phyloP scores from a whole-genome alignment of 139 green algal genomes.

The Picochlorum sp. region DNA sequence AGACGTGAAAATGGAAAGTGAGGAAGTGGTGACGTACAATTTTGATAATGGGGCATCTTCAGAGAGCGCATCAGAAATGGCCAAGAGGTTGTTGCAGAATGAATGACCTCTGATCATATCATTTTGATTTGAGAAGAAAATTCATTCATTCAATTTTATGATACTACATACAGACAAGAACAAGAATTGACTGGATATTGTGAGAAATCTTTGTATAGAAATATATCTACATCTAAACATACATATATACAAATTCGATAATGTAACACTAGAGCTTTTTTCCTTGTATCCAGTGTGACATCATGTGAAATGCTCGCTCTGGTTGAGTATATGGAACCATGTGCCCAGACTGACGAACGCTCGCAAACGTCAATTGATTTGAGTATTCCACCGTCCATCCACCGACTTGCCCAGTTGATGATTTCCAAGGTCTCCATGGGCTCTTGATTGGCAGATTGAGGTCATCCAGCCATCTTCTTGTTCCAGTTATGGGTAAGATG shows the following conservation, averaged over 20 bases:
- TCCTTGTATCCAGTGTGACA: no score
- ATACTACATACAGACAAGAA: no score
- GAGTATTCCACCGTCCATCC: slow-evolving; percentile 40
- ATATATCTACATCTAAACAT: no score
- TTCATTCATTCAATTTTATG: no score
- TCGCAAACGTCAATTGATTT: slow-evolving; percentile 55
- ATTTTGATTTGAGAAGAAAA: no score
- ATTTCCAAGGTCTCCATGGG: slow-evolving; percentile 26
- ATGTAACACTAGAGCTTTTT: no score
- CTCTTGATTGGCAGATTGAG: slow-evolving; percentile 26
- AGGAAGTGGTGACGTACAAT: not conserved
- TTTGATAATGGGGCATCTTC: not conserved
- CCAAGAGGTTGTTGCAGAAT: not conserved
- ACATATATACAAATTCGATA: no score
- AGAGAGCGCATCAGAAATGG: not conserved
- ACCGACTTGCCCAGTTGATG: slow-evolving; percentile 31
- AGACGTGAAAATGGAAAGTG: no score
- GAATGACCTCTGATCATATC: no score
- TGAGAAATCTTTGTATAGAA: no score
- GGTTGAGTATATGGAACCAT: slow-evolving; percentile 60
- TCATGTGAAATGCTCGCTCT: slow-evolving; percentile 31
- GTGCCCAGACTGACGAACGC: slow-evolving; percentile 58
- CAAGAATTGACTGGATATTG: no score
- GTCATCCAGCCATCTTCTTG: slow-evolving; percentile 33
- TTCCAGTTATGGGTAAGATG: slow-evolving; percentile 51